Conservation (phyloP, 495 filamentous ascomycete genomes). For the Aspergillus baeticus region DNA sequence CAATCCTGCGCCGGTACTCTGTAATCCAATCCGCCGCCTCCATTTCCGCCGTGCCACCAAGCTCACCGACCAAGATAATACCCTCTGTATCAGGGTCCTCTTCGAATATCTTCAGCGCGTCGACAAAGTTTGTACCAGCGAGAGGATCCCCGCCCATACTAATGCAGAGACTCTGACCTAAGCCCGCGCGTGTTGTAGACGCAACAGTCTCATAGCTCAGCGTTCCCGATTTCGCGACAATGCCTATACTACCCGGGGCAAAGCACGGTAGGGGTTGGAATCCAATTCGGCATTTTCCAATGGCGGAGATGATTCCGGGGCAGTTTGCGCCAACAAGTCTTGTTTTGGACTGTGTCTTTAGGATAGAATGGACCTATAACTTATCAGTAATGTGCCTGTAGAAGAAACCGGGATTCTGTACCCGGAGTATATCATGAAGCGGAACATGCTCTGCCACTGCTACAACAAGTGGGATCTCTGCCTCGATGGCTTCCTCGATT, state of each 20-base stretch:
- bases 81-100: slow-evolving; percentile 75
- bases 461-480: slow-evolving; percentile 82
- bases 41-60: slow-evolving; percentile 79
- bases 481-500: slow-evolving; percentile 87
- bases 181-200: slow-evolving; percentile 73
- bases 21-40: slow-evolving; percentile 80
- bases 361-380: slow-evolving; percentile 68
- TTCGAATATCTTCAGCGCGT: slow-evolving; percentile 71
- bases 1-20: slow-evolving; percentile 58
- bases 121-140: slow-evolving; percentile 78
- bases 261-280: slow-evolving; percentile 84
- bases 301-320: slow-evolving; percentile 83
- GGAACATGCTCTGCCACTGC: slow-evolving; percentile 92
- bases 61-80: slow-evolving; percentile 81
- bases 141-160: slow-evolving; percentile 86
- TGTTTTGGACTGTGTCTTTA: slow-evolving; percentile 77
- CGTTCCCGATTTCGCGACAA: slow-evolving; percentile 86
- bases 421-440: slow-evolving; percentile 78
- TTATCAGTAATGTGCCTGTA: not conserved
- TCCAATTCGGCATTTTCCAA: slow-evolving; percentile 79
- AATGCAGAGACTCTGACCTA: slow-evolving; percentile 84
- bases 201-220: slow-evolving; percentile 87
- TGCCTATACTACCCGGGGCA: slow-evolving; percentile 70
- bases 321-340: slow-evolving; percentile 84
- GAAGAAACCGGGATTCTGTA: slow-evolving; percentile 26